Base-by-base conservation (phyloP, 2,329 filamentous ascomycete genomes). In the Fusarium compactum region DNA sequence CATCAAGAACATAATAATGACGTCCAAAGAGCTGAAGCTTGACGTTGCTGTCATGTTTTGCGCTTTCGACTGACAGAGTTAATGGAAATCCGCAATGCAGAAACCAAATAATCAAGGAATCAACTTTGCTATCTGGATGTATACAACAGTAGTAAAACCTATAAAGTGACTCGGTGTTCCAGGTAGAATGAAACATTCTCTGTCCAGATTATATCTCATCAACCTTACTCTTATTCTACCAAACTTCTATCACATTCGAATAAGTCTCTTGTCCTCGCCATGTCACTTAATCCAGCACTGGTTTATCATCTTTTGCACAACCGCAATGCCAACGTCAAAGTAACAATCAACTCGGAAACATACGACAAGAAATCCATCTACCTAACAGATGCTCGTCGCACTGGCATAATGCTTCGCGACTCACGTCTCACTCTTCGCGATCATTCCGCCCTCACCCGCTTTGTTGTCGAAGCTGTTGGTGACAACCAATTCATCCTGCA, bases 31-130 rank as follows among this genome's bases (percentile, higher is more conserved):
- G 18, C 9, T 5, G 9, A 2, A 38, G 10, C 3, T 11, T n/a
- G 5, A n/a, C 18, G 34, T 38, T n/a, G 3, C 5, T 38, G 16
- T 18, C 3, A 2, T 10, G 9, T 38, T 38, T 38, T 11, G 5
- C 18, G 16, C 16, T 34, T 32, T 34, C 32, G 2, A 34, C 8
- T 30, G 27, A 12, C 10, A 12, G 27, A 29, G 10, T 29, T 2
- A 5, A 29, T 2, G 1, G 1, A 5, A 2, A 29, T 11, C 2
- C 27, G 15, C 30, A 32, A 32, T 9, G 15, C 7, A 32, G 14
- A 16, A 15, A 34, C 15, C 16, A 18, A 1, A 8, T 10, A 10
- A 16, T 1, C 15, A 34, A 16, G 32, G 15, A 34, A 34, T 34
- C 2, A 9, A 18, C 32, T 15, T 8, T 34, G 32, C 8, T 34